Percentiles rank a stretch among this genome's conserved stretches.
phyloP scores from a whole-genome alignment of 2,329 filamentous ascomycete species.

The Penicillium sp. region DNA sequence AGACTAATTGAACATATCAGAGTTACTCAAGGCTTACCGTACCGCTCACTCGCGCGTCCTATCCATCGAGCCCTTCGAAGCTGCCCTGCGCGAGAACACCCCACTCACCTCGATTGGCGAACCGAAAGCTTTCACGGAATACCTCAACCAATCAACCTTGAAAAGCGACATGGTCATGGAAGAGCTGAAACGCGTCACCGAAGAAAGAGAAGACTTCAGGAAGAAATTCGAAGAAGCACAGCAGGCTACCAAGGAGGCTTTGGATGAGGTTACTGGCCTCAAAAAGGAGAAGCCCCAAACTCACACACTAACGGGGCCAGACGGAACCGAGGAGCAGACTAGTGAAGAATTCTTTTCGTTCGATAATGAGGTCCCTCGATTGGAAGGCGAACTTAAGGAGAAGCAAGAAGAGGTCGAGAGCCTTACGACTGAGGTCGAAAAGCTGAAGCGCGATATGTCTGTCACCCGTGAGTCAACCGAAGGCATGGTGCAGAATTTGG shows the following conservation, averaged over 20 bases:
- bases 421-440: slow-evolving; percentile 67
- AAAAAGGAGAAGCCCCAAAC: slow-evolving; percentile 35
- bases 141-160: slow-evolving; percentile 78
- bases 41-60: slow-evolving; percentile 83
- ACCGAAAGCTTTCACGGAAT: slow-evolving; percentile 79
- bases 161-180: slow-evolving; percentile 93
- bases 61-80: slow-evolving; percentile 90
- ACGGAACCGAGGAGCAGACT: slow-evolving; percentile 30
- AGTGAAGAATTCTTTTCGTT: slow-evolving; percentile 86
- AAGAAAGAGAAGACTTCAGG: slow-evolving; percentile 76
- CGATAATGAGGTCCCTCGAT: slow-evolving; percentile 77
- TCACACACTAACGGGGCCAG: slow-evolving; percentile 10
- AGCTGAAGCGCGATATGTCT: slow-evolving; percentile 67
- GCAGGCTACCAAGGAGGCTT: slow-evolving; percentile 59
- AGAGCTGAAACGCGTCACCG: slow-evolving; percentile 81
- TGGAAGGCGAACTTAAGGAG: slow-evolving; percentile 71
- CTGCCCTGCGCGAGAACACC: slow-evolving; percentile 85
- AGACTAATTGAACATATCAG: slow-evolving; percentile 46
- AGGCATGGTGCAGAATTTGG: slow-evolving; percentile 64
- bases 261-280: slow-evolving; percentile 62
- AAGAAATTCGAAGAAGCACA: slow-evolving; percentile 70
- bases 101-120: slow-evolving; percentile 86
- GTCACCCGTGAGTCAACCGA: slow-evolving; percentile 68
- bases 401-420: slow-evolving; percentile 68
- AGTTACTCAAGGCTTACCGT: slow-evolving; percentile 86